Percentiles rank a stretch among this genome's conserved stretches.
Evolutionary conservation across 2,329 filamentous ascomycete species (phyloP).

Genomic region (Alternaria sp.): DNA sequence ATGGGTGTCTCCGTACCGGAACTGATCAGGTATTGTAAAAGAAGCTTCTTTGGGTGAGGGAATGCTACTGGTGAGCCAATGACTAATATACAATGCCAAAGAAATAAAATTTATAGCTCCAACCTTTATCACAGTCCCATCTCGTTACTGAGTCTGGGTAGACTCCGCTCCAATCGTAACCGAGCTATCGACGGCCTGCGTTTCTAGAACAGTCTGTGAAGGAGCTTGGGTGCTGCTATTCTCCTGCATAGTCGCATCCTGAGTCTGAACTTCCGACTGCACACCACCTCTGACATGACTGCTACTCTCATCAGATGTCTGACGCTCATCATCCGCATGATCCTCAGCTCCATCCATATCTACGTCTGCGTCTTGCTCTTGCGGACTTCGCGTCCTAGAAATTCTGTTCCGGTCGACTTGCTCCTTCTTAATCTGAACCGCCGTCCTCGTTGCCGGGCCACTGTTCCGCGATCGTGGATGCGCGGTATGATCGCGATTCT

Average conservation of each 20-base stretch:
- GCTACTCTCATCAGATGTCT: constrained; percentile 21
- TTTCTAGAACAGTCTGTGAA: constrained; percentile 1
- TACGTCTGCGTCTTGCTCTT: constrained; percentile 30
- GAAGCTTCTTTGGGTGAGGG: not conserved
- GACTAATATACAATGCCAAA: not conserved
- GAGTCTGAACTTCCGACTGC: not conserved
- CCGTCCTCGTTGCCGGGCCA: constrained; percentile 11
- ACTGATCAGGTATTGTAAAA: not conserved
- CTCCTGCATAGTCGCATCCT: not conserved
- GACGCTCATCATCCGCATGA: constrained; percentile 31
- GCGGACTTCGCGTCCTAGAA: constrained; percentile 22
- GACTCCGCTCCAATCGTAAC: not conserved
- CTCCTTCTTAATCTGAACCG: constrained; percentile 37
- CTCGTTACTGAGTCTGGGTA: not conserved
- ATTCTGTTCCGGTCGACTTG: constrained; percentile 22
- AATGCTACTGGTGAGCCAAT: not conserved
- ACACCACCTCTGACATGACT: not conserved
- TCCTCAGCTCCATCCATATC: constrained; percentile 38
- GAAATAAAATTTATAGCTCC: not conserved
- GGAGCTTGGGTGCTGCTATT: not conserved
- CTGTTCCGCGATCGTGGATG: constrained; percentile 31
- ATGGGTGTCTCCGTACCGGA: not conserved
- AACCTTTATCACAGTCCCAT: no score
- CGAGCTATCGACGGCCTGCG: constrained; percentile 1
- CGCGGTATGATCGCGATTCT: constrained; percentile 36